These are phyloP conservation scores for Rutidosis leptorrhynchoides DNA, from an alignment of 129 eudicot genomes.

Conservation along the genomic window DNA sequence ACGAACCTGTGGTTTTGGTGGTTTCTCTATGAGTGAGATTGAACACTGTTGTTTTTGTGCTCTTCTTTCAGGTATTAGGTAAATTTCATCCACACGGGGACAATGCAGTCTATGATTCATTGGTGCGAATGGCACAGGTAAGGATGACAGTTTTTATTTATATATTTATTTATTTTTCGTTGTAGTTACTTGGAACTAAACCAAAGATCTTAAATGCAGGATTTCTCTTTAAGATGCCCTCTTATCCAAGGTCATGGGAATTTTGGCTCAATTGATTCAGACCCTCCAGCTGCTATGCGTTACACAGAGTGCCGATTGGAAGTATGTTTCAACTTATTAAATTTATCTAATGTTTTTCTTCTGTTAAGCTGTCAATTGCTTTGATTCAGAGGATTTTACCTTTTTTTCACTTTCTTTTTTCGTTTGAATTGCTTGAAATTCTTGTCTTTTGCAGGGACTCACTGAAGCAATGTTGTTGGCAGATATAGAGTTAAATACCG, in stretches of 20 bases:
- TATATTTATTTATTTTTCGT: no score
- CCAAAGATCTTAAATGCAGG: no score
- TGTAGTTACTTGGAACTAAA: background rate
- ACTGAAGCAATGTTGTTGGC: constrained; percentile 88
- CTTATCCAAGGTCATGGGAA: constrained; percentile 95
- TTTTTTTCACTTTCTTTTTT: no score
- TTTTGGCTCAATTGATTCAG: constrained; percentile 94
- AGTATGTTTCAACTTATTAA: no score
- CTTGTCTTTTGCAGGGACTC: constrained; percentile 76
- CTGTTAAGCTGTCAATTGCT: no score
- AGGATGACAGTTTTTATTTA: no score
- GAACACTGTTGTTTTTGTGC: background rate
- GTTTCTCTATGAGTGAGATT: no score
- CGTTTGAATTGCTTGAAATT: no score
- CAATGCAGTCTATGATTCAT: constrained; percentile 79
- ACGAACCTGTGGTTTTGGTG: no score
- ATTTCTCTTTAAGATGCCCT: constrained; percentile 87
- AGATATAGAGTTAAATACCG: constrained; percentile 87
- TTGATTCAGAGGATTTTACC: no score
- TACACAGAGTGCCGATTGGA: constrained; percentile 96
- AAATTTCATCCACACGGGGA: constrained; percentile 99
- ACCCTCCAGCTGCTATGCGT: constrained; percentile 99
- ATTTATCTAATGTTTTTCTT: no score
- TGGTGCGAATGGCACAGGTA: constrained; percentile 99
- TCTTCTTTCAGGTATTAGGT: constrained; percentile 66